Conservation (phyloP, 2,329 filamentous ascomycete genomes). For the Seiridium unicorne region DNA sequence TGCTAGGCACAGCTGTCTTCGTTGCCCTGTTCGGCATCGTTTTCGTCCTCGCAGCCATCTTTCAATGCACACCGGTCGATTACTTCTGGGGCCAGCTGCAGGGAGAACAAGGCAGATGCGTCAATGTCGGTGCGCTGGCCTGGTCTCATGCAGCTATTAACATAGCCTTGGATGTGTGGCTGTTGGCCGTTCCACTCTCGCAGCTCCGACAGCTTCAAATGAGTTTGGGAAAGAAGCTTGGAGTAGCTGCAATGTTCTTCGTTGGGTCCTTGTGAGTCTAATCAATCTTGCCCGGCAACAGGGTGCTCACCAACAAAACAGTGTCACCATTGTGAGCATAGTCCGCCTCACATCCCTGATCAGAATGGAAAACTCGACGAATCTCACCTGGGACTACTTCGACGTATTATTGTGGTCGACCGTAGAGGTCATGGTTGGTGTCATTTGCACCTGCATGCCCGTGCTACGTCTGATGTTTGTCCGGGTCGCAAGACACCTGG, state of each 20-base stretch:
- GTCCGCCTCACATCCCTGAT: conserved; percentile 28
- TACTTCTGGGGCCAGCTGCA: conserved; percentile 29
- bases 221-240: conserved; percentile 44
- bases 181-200: conserved; percentile 39
- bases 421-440: conserved; percentile 30
- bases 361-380: conserved; percentile 22
- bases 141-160: conserved; percentile 36
- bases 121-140: conserved; percentile 29
- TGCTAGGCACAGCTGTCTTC: conserved; percentile 9
- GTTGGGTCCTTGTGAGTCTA: conserved; percentile 33
- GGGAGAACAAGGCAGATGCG: conserved; percentile 24
- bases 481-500: not conserved
- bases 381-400: conserved; percentile 28
- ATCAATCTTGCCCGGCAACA: not conserved
- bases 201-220: conserved; percentile 38
- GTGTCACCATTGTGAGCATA: conserved; percentile 30
- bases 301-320: not conserved
- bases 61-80: conserved; percentile 21
- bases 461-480: conserved; percentile 9
- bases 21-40: conserved; percentile 17
- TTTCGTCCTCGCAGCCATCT: conserved; percentile 17
- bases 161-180: conserved; percentile 39
- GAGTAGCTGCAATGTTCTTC: conserved; percentile 42
- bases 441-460: conserved; percentile 33
- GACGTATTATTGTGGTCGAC: conserved; percentile 30